Conservation (phyloP, 108 stramenopile species). For the Conticribra guillardii region DNA sequence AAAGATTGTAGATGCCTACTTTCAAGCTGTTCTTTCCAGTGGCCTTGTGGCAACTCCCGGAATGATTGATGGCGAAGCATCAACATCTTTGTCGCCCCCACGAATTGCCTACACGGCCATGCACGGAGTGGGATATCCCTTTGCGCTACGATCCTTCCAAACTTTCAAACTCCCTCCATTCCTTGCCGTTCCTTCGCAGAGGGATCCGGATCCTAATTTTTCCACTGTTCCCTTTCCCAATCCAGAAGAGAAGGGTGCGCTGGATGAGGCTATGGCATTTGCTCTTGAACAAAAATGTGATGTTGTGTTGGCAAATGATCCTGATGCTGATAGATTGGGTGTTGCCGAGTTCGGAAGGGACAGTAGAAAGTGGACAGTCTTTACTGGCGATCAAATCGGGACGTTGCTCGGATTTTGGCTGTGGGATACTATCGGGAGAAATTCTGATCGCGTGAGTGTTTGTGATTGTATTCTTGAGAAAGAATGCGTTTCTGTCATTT, state of each 20-base stretch:
- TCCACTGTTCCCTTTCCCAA: conserved; percentile 97
- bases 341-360: conserved; percentile 83
- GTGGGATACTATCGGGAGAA: conserved; percentile 77
- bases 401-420: conserved; percentile 90
- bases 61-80: conserved; percentile 4
- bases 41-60: conserved; percentile 68
- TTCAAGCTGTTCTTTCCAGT: conserved; percentile 56
- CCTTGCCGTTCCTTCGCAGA: conserved; percentile 74
- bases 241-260: conserved; percentile 96
- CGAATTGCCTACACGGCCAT: conserved; percentile 94
- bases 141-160: conserved; percentile 71
- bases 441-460: conserved; percentile 58
- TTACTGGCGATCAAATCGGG: conserved; percentile 97
- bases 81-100: conserved; percentile 32
- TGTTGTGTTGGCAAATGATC: conserved; percentile 96
- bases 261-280: conserved; percentile 85
- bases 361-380: conserved; percentile 85
- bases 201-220: conserved; percentile 90
- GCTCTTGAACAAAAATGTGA: conserved; percentile 68
- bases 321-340: conserved; percentile 97
- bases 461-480: too few relatives aligned
- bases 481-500: too few relatives aligned
- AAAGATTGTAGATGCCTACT: conserved; percentile 66
- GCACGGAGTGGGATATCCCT: conserved; percentile 94
- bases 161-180: conserved; percentile 82